phyloP scores from a whole-genome alignment of 345 rosid genomes.

The Populus nigra region DNA sequence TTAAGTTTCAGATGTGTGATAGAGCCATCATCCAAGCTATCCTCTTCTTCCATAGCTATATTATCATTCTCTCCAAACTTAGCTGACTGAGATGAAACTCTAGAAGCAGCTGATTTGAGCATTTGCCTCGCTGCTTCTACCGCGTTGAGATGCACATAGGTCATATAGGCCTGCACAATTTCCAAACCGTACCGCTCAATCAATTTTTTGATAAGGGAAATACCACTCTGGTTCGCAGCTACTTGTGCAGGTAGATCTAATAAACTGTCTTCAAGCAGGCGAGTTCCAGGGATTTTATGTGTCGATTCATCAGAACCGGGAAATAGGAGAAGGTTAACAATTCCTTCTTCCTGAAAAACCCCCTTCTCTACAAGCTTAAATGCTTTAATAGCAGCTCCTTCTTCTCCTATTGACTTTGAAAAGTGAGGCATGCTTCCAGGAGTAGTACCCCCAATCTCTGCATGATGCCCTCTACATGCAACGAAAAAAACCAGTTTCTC shows the following conservation, averaged over 20 bases:
- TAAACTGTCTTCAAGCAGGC: conserved; percentile 82
- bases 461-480: conserved; percentile 97
- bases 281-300: conserved; percentile 70
- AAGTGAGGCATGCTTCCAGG: conserved; percentile 99
- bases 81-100: conserved; percentile 42
- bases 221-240: conserved; percentile 97
- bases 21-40: conserved; percentile 95
- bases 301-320: conserved; percentile 53
- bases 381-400: conserved; percentile 95
- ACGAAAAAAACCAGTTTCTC: conserved; percentile 90
- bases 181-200: conserved; percentile 79
- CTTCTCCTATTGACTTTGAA: conserved; percentile 92
- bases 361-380: conserved; percentile 90
- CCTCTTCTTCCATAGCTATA: conserved; percentile 73
- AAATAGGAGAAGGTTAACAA: conserved; percentile 60
- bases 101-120: conserved; percentile 79
- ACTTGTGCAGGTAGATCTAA: conserved; percentile 97
- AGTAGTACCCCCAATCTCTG: conserved; percentile 99
- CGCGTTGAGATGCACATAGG: conserved; percentile 78
- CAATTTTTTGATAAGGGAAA: conserved; percentile 75
- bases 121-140: conserved; percentile 94
- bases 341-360: conserved; percentile 86
- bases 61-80: conserved; percentile 24
- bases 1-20: conserved; percentile 68
- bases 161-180: conserved; percentile 95